Conservation (phyloP, 345 rosid species). For the Mangifera indica region DNA sequence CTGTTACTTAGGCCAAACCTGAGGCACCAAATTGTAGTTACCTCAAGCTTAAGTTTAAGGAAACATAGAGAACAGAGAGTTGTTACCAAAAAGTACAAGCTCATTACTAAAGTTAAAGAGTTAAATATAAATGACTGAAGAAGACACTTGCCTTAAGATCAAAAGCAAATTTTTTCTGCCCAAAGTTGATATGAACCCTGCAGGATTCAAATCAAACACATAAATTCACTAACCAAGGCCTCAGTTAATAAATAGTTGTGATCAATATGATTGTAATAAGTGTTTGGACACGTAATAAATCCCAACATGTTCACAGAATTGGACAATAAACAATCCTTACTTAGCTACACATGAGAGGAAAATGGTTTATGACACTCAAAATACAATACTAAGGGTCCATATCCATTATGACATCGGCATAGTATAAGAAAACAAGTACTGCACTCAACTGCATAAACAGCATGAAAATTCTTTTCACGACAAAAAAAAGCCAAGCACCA, state of each 20-base stretch:
- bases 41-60: not conserved
- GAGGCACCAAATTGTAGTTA: no score
- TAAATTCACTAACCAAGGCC: slow-evolving; percentile 4
- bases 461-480: not conserved
- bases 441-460: not conserved
- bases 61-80: not conserved
- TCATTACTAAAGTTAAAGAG: not conserved
- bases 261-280: not conserved
- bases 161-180: slow-evolving; percentile 68
- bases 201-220: slow-evolving; percentile 27
- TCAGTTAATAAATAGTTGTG: not conserved
- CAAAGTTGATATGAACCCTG: slow-evolving; percentile 95
- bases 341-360: no score
- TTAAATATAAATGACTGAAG: not conserved
- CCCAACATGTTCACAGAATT: not conserved
- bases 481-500: not conserved
- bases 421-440: not conserved
- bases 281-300: not conserved
- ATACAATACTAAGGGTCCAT: not conserved
- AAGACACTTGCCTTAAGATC: slow-evolving; percentile 65
- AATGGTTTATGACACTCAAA: not conserved
- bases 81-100: not conserved
- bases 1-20: no score
- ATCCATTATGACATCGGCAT: not conserved
- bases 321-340: not conserved